A percentile compares a stretch with the other conserved stretches of the same genome.
These are phyloP conservation scores for Alternaria dauci DNA, from an alignment of 2,329 filamentous ascomycete species.

Conservation along the genomic window DNA sequence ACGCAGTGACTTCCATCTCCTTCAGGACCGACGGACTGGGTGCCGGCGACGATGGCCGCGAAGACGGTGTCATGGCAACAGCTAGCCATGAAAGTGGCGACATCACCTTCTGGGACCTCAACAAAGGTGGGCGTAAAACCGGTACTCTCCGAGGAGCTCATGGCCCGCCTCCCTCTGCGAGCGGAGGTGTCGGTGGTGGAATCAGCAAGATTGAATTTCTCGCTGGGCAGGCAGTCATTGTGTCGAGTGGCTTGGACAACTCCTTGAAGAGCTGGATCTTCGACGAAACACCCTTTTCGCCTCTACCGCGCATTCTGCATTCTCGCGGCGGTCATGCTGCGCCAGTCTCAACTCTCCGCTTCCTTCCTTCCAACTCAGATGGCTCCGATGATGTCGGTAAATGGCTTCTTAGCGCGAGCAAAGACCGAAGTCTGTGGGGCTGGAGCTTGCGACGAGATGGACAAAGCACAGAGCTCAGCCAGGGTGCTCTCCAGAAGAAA, in stretches of 20 bases:
- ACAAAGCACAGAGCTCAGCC: conserved; percentile 91
- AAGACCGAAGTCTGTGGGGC: conserved; percentile 92
- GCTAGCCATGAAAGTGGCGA: conserved; percentile 81
- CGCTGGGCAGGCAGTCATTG: conserved; percentile 83
- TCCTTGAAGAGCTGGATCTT: conserved; percentile 97
- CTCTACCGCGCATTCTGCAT: conserved; percentile 85
- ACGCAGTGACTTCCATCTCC: conserved; percentile 79
- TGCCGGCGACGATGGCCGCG: conserved; percentile 82
- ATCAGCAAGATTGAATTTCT: conserved; percentile 91
- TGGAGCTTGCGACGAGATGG: conserved; percentile 95
- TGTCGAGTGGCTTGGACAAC: conserved; percentile 93
- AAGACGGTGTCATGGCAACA: conserved; percentile 93
- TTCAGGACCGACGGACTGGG: conserved; percentile 91
- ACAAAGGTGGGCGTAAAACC: conserved; percentile 84
- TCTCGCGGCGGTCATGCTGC: conserved; percentile 87
- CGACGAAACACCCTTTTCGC: conserved; percentile 88
- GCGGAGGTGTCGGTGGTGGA: conserved; percentile 70
- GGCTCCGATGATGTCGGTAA: conserved; percentile 89
- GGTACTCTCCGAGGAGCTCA: conserved; percentile 89
- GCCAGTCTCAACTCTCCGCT: conserved; percentile 81
- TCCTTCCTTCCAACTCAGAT: conserved; percentile 87
- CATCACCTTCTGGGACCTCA: conserved; percentile 95
- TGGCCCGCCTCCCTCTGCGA: conserved; percentile 71
- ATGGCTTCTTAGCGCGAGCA: conserved; percentile 89
- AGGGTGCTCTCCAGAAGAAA: conserved; percentile 86